phyloP scores from a whole-genome alignment of 164 flowering plant genomes.

The Warburgia ugandensis region DNA sequence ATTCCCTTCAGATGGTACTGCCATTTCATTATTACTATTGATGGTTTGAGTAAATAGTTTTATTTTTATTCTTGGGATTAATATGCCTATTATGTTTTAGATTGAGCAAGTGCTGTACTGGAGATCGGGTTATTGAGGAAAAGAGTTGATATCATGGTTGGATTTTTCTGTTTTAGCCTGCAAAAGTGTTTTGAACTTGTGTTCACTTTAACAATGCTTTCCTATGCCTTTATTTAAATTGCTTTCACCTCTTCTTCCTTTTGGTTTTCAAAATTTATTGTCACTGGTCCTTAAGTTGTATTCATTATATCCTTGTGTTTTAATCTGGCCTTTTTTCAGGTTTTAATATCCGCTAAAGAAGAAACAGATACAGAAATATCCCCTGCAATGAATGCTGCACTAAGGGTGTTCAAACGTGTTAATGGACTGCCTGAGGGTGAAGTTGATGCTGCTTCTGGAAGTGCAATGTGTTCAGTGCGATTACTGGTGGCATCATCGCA shows the following conservation, averaged over 20 bases:
- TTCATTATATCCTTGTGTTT: too few species aligned
- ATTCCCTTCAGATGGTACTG: too few species aligned
- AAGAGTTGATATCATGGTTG: too few species aligned
- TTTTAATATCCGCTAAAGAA: constrained; percentile 79
- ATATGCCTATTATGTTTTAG: too few species aligned
- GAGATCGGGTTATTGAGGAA: too few species aligned
- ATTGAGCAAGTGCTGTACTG: too few species aligned
- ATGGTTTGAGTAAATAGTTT: too few species aligned
- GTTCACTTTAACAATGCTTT: not conserved
- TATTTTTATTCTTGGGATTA: too few species aligned
- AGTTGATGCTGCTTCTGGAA: constrained; percentile 37
- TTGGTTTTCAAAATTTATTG: not conserved
- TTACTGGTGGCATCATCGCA: constrained; percentile 75
- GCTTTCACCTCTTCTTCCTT: not conserved
- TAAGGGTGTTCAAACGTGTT: constrained; percentile 79
- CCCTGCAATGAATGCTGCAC: constrained; percentile 86
- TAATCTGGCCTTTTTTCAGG: too few species aligned
- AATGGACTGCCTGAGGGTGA: constrained; percentile 54
- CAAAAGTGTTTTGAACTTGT: not conserved
- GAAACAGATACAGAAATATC: constrained; percentile 70
- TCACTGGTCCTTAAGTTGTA: not conserved
- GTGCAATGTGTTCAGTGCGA: constrained; percentile 50
- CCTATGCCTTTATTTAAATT: not conserved
- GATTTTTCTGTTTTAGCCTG: not conserved
- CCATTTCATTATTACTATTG: too few species aligned